Evolutionary conservation across 805 yeast genomes (phyloP), one percentile per base, ranked within the genome.

Genomic region (Metschnikowia cerradonensis): DNA sequence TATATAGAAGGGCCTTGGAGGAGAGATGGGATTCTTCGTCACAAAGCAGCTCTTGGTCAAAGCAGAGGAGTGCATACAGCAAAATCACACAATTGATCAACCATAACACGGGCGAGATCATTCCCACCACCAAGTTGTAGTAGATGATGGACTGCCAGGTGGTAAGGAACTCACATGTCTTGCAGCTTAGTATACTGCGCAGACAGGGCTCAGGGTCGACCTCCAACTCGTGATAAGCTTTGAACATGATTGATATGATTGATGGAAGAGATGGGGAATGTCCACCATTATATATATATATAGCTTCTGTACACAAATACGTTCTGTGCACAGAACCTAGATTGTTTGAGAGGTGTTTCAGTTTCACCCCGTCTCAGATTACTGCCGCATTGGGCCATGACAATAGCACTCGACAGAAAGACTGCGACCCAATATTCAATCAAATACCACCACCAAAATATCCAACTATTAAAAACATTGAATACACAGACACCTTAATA

Each of bases 41-140:
- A 34, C 56, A 52, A n/a, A 51, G 48, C 32, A 47, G 50, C 4
- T 40, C 40, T n/a, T 47, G 51, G 30, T 36, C 10, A 23, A 40
- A 40, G 26, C 38, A 41, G 5, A 35, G 6, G 13, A 52, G 32
- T 13, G 49, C 56, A 32, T 50, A 53, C 10, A 39, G 10, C 13
- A 49, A 11, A 11, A 51, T 41, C 17, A 19, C 42, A 2, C 17
- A 22, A 26, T 55, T 53, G 35, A 53, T 22, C 6, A 53, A 41
- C 50, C 53, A 50, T n/a, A 55, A 42, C 23, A 37, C 44, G 11
- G 59, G 59, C 45, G 55, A 53, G 3, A 51, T 6, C 19, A 45
- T 5, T 10, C 59, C 59, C 14, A 45, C 50, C 4, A 32, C 48
- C 48, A 55, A 41, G 31, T 55, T 55, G 51, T 55, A 55, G 40